Evolutionary conservation across 805 yeast genomes (phyloP).

Genomic region (Candida sithepensis): DNA sequence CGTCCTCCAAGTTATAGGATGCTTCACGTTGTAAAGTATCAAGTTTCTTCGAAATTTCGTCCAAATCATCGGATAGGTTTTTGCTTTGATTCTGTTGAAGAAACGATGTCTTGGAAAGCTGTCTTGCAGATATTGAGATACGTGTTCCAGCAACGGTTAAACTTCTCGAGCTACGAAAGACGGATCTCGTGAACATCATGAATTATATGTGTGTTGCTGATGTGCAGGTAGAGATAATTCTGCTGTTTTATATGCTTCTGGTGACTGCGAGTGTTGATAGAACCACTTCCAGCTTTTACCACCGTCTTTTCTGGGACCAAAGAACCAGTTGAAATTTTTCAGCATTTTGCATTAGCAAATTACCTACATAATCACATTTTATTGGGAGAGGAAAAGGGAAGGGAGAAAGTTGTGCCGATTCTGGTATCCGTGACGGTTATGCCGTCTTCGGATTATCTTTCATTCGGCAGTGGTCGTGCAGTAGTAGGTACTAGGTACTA

Average conservation of each 20-base stretch:
- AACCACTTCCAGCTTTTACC: background rate
- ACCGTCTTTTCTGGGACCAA: background rate
- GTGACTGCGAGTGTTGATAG: background rate
- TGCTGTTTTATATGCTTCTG: too few species aligned
- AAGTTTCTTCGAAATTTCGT: slow-evolving; percentile 12
- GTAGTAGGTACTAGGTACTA: too few species aligned
- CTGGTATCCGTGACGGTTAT: background rate
- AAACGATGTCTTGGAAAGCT: background rate
- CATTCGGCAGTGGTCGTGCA: background rate
- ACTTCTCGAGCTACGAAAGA: background rate
- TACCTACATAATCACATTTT: background rate
- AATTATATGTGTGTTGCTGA: background rate
- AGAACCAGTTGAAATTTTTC: background rate
- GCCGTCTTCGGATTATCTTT: background rate
- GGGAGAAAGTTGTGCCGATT: background rate
- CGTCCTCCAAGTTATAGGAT: slow-evolving; percentile 16
- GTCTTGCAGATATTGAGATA: background rate
- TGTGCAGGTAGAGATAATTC: too few species aligned
- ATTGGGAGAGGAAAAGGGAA: background rate
- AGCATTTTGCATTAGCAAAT: background rate
- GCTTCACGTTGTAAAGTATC: slow-evolving; percentile 11
- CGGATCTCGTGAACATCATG: background rate
- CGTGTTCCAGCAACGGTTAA: background rate
- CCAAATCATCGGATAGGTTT: slow-evolving; percentile 4
- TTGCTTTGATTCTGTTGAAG: background rate